Conservation (phyloP, 345 rosid genomes). For the Raphanus sativus region DNA sequence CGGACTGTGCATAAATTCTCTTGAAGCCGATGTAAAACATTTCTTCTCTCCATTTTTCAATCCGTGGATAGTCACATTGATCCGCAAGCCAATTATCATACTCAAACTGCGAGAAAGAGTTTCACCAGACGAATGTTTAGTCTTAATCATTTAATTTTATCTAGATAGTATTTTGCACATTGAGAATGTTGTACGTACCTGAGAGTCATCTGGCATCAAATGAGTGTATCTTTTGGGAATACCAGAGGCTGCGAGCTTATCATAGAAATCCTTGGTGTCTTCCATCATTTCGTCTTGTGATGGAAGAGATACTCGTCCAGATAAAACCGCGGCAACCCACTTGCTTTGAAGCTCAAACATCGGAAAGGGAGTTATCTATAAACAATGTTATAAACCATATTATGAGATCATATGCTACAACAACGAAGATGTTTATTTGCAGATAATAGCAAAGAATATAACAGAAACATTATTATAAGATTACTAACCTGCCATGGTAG, state of each 20-base stretch:
- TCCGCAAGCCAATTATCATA: conserved; percentile 60
- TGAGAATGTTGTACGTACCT: neutral
- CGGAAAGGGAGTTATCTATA: conserved; percentile 40
- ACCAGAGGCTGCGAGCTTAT: conserved; percentile 56
- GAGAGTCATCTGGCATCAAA: conserved; percentile 42
- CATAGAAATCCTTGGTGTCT: conserved; percentile 56
- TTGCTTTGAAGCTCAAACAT: conserved; percentile 45
- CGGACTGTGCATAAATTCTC: conserved; percentile 34
- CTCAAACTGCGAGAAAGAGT: conserved; percentile 44
- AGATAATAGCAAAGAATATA: neutral
- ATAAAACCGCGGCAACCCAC: conserved; percentile 39
- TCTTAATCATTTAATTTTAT: neutral
- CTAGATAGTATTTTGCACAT: neutral
- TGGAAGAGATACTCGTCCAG: conserved; percentile 33
- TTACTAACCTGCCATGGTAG: conserved; percentile 73
- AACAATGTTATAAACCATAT: conserved; percentile 5
- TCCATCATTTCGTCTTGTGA: conserved; percentile 38
- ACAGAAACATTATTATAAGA: neutral
- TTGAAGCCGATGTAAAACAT: conserved; percentile 40
- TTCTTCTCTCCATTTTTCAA: conserved; percentile 63
- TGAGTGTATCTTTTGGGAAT: conserved; percentile 72
- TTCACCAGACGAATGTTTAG: neutral
- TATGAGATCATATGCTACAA: neutral
- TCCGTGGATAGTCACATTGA: conserved; percentile 39
- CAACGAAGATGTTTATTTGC: neutral